These are phyloP conservation scores for Leccinum ochraceum DNA, from an alignment of 768 basidiomycete genomes.

Conservation along the genomic window DNA sequence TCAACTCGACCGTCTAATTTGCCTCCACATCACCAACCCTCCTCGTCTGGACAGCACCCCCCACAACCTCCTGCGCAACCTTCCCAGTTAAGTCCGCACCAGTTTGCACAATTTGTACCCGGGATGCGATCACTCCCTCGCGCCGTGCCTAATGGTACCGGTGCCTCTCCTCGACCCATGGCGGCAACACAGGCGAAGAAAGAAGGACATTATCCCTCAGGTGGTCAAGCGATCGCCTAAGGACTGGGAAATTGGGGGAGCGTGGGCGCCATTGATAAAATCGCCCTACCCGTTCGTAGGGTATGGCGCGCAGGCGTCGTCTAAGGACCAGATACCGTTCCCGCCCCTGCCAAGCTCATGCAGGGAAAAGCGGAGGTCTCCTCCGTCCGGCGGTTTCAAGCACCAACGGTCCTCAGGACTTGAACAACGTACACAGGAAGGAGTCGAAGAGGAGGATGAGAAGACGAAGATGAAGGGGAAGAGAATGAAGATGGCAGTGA, in stretches of 20 bases:
- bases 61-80: too few relatives aligned
- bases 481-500: constrained; percentile 43
- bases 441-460: constrained; percentile 20
- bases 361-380: constrained; percentile 38
- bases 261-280: constrained; percentile 46
- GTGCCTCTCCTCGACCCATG: constrained; percentile 48
- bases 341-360: constrained; percentile 59
- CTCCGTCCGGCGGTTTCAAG: constrained; percentile 26
- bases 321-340: constrained; percentile 70
- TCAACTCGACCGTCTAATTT: constrained; percentile 30
- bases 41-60: constrained; percentile 22
- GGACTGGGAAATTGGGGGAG: constrained; percentile 44
- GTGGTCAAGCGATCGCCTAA: constrained; percentile 47
- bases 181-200: constrained; percentile 33
- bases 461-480: constrained; percentile 19
- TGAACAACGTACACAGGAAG: constrained; percentile 28
- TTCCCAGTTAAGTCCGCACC: too few relatives aligned
- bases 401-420: constrained; percentile 34
- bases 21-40: too few relatives aligned
- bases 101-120: too few relatives aligned
- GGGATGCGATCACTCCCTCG: constrained; percentile 39
- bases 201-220: constrained; percentile 42
- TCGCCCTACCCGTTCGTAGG: constrained; percentile 74
- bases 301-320: constrained; percentile 60
- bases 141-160: constrained; percentile 60